Evolutionary conservation across 176 grass and related monocot species (phyloP).

Genomic region (Tillandsia leiboldiana): DNA sequence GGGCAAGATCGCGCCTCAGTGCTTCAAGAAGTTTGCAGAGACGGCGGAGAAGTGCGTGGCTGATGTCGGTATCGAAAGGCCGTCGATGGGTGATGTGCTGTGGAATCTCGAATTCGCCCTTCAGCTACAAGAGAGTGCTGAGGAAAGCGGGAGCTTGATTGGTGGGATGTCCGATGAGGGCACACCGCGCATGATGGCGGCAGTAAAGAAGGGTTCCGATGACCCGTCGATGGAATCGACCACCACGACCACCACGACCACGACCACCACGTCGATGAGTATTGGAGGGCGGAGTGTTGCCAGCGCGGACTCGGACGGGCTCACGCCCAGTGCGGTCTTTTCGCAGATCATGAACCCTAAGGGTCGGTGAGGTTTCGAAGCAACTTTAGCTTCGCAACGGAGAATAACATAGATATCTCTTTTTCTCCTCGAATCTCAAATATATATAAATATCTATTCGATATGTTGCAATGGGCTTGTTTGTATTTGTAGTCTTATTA

Average conservation of each 20-base stretch:
- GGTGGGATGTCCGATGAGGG: conserved; percentile 17
- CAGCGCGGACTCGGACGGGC: conserved; percentile 30
- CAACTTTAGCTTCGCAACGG: conserved; percentile 6
- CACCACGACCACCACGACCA: conserved; percentile 29
- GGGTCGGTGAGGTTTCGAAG: conserved; percentile 22
- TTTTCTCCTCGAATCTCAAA: neutral
- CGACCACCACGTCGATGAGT: conserved; percentile 16
- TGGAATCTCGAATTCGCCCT: conserved; percentile 71
- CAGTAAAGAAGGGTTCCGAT: conserved; percentile 10
- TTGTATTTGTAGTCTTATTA: too few relatives aligned
- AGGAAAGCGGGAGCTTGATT: conserved; percentile 26
- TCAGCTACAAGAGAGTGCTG: conserved; percentile 51
- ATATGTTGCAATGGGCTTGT: too few relatives aligned
- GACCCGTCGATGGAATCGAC: conserved; percentile 27
- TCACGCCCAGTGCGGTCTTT: conserved; percentile 45
- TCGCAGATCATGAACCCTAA: conserved; percentile 59
- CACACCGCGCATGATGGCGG: conserved; percentile 4
- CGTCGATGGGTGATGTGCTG: conserved; percentile 58
- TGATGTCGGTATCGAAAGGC: conserved; percentile 38
- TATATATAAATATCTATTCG: too few relatives aligned
- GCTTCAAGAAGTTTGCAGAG: conserved; percentile 52
- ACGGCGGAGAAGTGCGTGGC: conserved; percentile 52
- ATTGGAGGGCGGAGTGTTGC: conserved; percentile 33
- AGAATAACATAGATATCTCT: conserved; percentile 7
- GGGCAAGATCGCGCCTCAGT: conserved; percentile 45